Evolutionary conservation across 306 rosid species (phyloP).

Genomic region (Begonia loranthoides): DNA sequence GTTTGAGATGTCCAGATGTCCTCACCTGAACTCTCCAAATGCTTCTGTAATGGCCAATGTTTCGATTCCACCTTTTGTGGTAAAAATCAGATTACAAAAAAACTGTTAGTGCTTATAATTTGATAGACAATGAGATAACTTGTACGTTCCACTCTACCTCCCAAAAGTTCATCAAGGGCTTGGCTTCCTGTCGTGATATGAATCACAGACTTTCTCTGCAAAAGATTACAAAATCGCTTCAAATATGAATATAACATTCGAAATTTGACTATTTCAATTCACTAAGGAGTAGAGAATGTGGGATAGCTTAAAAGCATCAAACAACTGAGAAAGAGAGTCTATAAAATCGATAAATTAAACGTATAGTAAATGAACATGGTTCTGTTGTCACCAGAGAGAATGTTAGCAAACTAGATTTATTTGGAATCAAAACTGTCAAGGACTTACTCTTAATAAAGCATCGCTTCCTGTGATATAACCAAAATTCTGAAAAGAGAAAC

Average conservation of each 20-base stretch:
- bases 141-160: conserved; percentile 40
- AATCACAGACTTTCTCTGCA: conserved; percentile 66
- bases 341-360: too few relatives aligned
- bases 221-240: conserved; percentile 11
- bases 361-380: neutral
- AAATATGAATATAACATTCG: conserved; percentile 2
- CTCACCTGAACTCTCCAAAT: conserved; percentile 90
- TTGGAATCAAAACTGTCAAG: conserved; percentile 5
- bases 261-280: too few relatives aligned
- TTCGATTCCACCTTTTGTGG: conserved; percentile 69
- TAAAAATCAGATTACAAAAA: neutral
- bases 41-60: conserved; percentile 88
- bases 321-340: too few relatives aligned
- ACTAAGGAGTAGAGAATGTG: too few relatives aligned
- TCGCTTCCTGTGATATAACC: conserved; percentile 96
- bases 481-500: conserved; percentile 38
- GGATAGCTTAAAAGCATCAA: too few relatives aligned
- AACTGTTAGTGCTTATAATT: conserved; percentile 1
- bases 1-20: conserved; percentile 7
- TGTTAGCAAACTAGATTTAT: neutral
- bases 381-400: neutral
- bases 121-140: conserved; percentile 1
- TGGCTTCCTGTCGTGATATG: conserved; percentile 91
- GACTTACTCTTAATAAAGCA: conserved; percentile 55
- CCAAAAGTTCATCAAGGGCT: conserved; percentile 90